Evolutionary conservation across 2,329 filamentous ascomycete genomes (phyloP).

Genomic region (Thelonectria discophora): DNA sequence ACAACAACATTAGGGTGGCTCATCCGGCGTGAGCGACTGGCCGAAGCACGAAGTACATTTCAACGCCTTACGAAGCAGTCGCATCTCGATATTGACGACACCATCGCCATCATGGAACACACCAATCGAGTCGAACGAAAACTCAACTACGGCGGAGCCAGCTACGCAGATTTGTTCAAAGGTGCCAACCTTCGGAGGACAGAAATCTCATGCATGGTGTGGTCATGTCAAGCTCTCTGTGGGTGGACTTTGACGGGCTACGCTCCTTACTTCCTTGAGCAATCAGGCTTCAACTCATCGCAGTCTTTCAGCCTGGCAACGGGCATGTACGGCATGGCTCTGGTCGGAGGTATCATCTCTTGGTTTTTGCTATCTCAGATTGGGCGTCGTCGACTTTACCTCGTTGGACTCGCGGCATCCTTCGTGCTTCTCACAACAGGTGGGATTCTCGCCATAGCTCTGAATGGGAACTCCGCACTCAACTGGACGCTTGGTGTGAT

Average conservation of each 20-base stretch:
- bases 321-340: slow-evolving; percentile 54
- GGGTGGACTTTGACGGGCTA: slow-evolving; percentile 49
- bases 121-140: slow-evolving; percentile 26
- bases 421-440: slow-evolving; percentile 77
- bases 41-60: slow-evolving; percentile 9
- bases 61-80: slow-evolving; percentile 10
- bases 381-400: slow-evolving; percentile 74
- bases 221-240: slow-evolving; percentile 49
- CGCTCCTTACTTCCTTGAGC: slow-evolving; percentile 54
- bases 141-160: slow-evolving; percentile 24
- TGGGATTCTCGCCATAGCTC: slow-evolving; percentile 73
- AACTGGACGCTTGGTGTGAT: slow-evolving; percentile 72
- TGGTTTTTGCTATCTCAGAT: slow-evolving; percentile 44
- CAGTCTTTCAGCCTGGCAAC: slow-evolving; percentile 1
- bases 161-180: slow-evolving; percentile 55
- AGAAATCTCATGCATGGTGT: slow-evolving; percentile 49
- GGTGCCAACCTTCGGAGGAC: slow-evolving; percentile 56
- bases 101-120: slow-evolving; percentile 28
- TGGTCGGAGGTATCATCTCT: slow-evolving; percentile 75
- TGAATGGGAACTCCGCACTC: slow-evolving; percentile 55
- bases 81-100: slow-evolving; percentile 23
- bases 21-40: slow-evolving; percentile 6
- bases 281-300: slow-evolving; percentile 46
- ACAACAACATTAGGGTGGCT: slow-evolving; percentile 1
- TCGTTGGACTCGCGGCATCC: slow-evolving; percentile 73